These are phyloP conservation scores for Solanum piurae DNA, from an alignment of 257 asterid genomes.

Conservation along the genomic window DNA sequence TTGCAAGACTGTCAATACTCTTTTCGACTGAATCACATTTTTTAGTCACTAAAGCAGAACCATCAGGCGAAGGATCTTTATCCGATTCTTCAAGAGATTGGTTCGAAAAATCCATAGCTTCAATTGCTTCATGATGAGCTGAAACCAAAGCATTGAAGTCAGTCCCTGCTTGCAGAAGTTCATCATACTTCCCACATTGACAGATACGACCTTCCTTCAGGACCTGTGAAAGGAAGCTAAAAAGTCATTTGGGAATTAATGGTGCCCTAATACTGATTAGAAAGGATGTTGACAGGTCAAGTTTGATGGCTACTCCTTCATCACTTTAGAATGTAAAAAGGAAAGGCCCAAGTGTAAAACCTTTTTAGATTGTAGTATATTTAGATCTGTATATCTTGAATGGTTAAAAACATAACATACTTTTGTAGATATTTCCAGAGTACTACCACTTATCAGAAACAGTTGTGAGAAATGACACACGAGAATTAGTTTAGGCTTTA, in stretches of 20 bases:
- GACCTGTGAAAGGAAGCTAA: conserved; percentile 42
- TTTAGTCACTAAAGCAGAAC: conserved; percentile 40
- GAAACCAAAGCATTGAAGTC: conserved; percentile 77
- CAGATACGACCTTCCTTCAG: conserved; percentile 81
- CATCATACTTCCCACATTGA: conserved; percentile 95
- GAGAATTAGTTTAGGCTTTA: neutral
- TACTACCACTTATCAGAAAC: neutral
- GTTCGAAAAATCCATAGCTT: conserved; percentile 75
- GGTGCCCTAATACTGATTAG: neutral
- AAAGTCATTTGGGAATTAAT: conserved; percentile 2
- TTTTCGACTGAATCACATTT: conserved; percentile 45
- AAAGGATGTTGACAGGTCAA: neutral
- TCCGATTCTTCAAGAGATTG: conserved; percentile 55
- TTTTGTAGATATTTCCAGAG: neutral
- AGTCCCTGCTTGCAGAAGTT: conserved; percentile 93
- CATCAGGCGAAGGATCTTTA: conserved; percentile 36
- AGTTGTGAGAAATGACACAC: neutral
- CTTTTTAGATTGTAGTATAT: neutral
- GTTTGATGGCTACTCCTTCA: neutral
- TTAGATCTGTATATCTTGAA: neutral
- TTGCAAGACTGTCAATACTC: conserved; percentile 39
- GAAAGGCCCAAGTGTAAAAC: neutral
- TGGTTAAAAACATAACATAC: neutral
- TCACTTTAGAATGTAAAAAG: neutral
- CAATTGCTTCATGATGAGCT: conserved; percentile 98